These are phyloP conservation scores for Aspergillus wentii DNA, from an alignment of 495 filamentous ascomycete species.

Conservation along the genomic window DNA sequence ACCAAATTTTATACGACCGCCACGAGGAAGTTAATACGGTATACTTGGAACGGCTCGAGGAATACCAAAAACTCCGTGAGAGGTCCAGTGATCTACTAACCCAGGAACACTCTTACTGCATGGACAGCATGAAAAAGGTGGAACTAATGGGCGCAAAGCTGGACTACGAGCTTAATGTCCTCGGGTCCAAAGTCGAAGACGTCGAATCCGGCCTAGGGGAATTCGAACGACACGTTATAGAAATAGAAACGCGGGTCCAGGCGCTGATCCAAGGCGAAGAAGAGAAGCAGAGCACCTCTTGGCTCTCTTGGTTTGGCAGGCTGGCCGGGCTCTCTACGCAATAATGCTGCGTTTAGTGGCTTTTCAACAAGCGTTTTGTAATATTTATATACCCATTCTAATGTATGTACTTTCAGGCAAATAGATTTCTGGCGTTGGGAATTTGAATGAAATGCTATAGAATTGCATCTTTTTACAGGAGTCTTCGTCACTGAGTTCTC, in stretches of 20 bases:
- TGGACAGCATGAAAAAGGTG: slow-evolving; percentile 73
- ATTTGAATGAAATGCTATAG: no score
- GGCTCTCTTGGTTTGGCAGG: slow-evolving; percentile 42
- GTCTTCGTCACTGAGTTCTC: no score
- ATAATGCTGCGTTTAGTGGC: no score
- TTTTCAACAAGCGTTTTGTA: no score
- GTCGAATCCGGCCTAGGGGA: slow-evolving; percentile 79
- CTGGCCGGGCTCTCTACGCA: slow-evolving; percentile 26
- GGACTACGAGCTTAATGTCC: slow-evolving; percentile 84
- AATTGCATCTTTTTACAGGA: no score
- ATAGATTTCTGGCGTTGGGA: no score
- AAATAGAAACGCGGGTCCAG: slow-evolving; percentile 69
- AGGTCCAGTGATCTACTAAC: slow-evolving; percentile 60
- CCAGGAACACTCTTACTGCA: slow-evolving; percentile 60
- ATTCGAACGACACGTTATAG: slow-evolving; percentile 74
- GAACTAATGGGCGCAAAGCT: slow-evolving; percentile 82
- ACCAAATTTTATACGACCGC: slow-evolving; percentile 54
- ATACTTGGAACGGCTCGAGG: slow-evolving; percentile 62
- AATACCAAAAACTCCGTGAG: slow-evolving; percentile 60
- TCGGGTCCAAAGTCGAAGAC: slow-evolving; percentile 80
- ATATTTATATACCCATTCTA: no score
- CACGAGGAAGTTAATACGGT: slow-evolving; percentile 61
- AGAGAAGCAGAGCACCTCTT: slow-evolving; percentile 57
- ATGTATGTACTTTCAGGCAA: slow-evolving; percentile 16
- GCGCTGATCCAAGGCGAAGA: slow-evolving; percentile 62